Conservation (phyloP, 2,329 filamentous ascomycete species). For the Arthrobotrys sinensis region DNA sequence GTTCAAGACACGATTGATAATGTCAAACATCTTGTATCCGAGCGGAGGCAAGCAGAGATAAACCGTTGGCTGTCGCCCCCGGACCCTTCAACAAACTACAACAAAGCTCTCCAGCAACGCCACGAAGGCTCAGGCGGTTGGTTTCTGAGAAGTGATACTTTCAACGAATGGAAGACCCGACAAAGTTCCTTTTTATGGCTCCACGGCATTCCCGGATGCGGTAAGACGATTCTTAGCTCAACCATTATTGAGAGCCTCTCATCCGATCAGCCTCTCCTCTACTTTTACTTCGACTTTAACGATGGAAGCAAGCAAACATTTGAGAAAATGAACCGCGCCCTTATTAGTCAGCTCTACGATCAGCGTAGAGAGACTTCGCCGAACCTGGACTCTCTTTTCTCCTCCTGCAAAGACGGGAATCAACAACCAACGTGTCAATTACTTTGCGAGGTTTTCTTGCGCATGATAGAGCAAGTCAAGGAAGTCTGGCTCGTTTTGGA, state of each 20-base stretch:
- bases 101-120: constrained; percentile 65
- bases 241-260: constrained; percentile 66
- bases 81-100: constrained; percentile 66
- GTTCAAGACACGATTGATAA: neutral
- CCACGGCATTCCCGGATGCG: constrained; percentile 68
- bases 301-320: constrained; percentile 66
- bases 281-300: constrained; percentile 69
- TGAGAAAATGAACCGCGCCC: constrained; percentile 67
- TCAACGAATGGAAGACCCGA: constrained; percentile 65
- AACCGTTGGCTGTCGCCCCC: constrained; percentile 66
- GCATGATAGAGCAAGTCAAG: constrained; percentile 64
- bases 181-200: constrained; percentile 67
- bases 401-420: constrained; percentile 62
- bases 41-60: constrained; percentile 35
- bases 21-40: neutral
- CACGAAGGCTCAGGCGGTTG: constrained; percentile 66
- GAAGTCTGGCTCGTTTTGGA: constrained; percentile 65
- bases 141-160: constrained; percentile 66
- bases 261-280: constrained; percentile 43
- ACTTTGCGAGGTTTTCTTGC: constrained; percentile 63
- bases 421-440: constrained; percentile 64
- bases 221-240: constrained; percentile 68
- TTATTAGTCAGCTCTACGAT: constrained; percentile 67
- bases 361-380: constrained; percentile 56
- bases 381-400: constrained; percentile 64